Evolutionary conservation across 2,329 filamentous ascomycete species (phyloP).

Genomic region (Cladophialophora exuberans): DNA sequence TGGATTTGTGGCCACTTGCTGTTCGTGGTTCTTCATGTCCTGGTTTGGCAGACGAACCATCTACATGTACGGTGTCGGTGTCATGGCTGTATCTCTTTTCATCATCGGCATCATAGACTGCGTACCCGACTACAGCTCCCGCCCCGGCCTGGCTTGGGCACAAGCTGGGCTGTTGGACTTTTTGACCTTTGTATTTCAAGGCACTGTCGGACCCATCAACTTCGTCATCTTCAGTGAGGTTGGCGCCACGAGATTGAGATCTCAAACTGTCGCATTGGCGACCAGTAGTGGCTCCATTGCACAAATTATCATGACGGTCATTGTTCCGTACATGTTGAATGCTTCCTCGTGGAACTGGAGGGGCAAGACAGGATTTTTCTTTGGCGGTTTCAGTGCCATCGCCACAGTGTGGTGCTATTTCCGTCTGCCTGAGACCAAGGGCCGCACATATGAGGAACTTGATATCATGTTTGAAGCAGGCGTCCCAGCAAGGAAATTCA

Average conservation of each 20-base stretch:
- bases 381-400: conserved; percentile 62
- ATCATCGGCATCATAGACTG: conserved; percentile 39
- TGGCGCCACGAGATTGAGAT: conserved; percentile 55
- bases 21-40: conserved; percentile 67
- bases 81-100: conserved; percentile 46
- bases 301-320: conserved; percentile 51
- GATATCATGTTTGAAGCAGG: conserved; percentile 35
- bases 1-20: conserved; percentile 51
- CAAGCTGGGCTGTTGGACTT: conserved; percentile 44
- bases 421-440: conserved; percentile 34
- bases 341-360: conserved; percentile 38
- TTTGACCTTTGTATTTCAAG: conserved; percentile 60
- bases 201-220: conserved; percentile 57
- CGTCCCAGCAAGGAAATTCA: conserved; percentile 30
- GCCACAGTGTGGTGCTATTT: conserved; percentile 44
- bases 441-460: conserved; percentile 37
- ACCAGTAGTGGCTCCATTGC: conserved; percentile 56
- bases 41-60: conserved; percentile 40
- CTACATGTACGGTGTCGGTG: conserved; percentile 58
- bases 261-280: conserved; percentile 58
- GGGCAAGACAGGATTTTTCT: conserved; percentile 55
- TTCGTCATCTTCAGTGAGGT: conserved; percentile 57
- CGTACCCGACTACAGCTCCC: conserved; percentile 30
- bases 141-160: conserved; percentile 38
- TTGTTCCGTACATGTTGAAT: conserved; percentile 39